Evolutionary conservation across 2,329 filamentous ascomycete species (phyloP).

Genomic region (Colletotrichum sp.): DNA sequence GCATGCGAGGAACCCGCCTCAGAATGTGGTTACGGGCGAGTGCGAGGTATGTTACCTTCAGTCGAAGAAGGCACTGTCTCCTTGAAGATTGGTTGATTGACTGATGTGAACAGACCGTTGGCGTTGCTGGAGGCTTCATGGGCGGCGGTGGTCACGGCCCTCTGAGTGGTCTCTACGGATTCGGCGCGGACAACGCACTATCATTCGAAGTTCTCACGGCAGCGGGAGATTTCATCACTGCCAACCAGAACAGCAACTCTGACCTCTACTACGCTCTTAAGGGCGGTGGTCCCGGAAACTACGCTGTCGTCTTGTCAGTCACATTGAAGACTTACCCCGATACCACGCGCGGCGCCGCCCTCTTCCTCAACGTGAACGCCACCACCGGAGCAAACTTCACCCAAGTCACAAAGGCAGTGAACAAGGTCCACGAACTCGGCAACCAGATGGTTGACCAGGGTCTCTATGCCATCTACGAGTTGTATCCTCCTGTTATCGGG

Average conservation of each 20-base stretch:
- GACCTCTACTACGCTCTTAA: slow-evolving; percentile 64
- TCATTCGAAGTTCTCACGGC: slow-evolving; percentile 52
- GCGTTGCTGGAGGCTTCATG: slow-evolving; percentile 64
- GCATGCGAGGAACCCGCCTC: slow-evolving; percentile 37
- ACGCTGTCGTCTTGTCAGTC: slow-evolving; percentile 56
- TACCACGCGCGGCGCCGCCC: not conserved
- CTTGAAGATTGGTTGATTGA: too few species aligned
- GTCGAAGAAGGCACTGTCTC: too few species aligned
- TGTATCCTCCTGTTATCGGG: slow-evolving; percentile 5
- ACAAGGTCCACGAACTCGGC: slow-evolving; percentile 12
- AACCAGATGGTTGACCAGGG: slow-evolving; percentile 20
- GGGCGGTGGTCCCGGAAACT: slow-evolving; percentile 59
- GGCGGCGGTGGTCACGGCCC: slow-evolving; percentile 64
- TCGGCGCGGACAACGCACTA: slow-evolving; percentile 52
- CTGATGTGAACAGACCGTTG: slow-evolving; percentile 48
- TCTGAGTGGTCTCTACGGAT: slow-evolving; percentile 48
- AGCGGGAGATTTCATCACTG: slow-evolving; percentile 47
- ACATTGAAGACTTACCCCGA: slow-evolving; percentile 55
- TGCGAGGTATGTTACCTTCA: slow-evolving; percentile 38
- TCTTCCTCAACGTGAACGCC: slow-evolving; percentile 20
- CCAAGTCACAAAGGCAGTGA: slow-evolving; percentile 9
- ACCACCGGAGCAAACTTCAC: slow-evolving; percentile 7
- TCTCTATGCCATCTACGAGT: slow-evolving; percentile 18
- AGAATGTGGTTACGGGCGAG: slow-evolving; percentile 57
- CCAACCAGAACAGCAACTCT: slow-evolving; percentile 46